Base-by-base conservation (phyloP, 2,329 filamentous ascomycete species). In the Paraphoma chrysanthemicola region DNA sequence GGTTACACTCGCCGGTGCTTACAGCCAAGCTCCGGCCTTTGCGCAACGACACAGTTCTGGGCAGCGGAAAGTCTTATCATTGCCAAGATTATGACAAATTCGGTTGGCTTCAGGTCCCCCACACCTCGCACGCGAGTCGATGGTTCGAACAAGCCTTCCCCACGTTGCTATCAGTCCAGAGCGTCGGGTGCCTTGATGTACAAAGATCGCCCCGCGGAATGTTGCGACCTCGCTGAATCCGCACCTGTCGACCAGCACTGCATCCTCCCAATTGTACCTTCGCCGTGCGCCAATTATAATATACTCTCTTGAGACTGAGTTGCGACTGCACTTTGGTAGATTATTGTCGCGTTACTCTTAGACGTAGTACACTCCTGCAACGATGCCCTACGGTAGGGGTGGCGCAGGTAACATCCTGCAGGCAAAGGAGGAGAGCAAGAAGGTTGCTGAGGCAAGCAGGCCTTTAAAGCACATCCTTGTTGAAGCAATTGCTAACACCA, bases 351-450 rank as follows among this genome's bases (percentile, higher is more conserved):
- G 5, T 23, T 23, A 23, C 23, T 5, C 23, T 23, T 23, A 23
- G 23, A 23, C 23, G 23, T 23, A 23, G 23, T 23, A 23, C 5
- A 23, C 23, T 23, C 23, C 3, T 10, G 39, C 39, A 42, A n/a
- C 39, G 16, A 76, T 71, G 68, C 66, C 70, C 51, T 71, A 71
- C 60, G 80, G 80, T 48, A 77, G 80, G 44, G 80, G 80, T 46
- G 80, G 80, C 41, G 79, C 78, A 16, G 80, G 80, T 18, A 82
- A 82, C 58, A 78, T 80, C 47, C 69, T 68, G 44, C 73, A 73
- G 48, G 63, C 75, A 9, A 62, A 73, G 38, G 71, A 75, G 49
- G 66, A 69, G 38, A 75, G 58, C 49, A 70, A 68, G 53, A 72
- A 64, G 46, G 55, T 62, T 23, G 61, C 65, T 36, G 73, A 75